Evolutionary conservation across 1,284 basidiomycete genomes (phyloP).

Genomic region (Lignosus rhinocerotis): DNA sequence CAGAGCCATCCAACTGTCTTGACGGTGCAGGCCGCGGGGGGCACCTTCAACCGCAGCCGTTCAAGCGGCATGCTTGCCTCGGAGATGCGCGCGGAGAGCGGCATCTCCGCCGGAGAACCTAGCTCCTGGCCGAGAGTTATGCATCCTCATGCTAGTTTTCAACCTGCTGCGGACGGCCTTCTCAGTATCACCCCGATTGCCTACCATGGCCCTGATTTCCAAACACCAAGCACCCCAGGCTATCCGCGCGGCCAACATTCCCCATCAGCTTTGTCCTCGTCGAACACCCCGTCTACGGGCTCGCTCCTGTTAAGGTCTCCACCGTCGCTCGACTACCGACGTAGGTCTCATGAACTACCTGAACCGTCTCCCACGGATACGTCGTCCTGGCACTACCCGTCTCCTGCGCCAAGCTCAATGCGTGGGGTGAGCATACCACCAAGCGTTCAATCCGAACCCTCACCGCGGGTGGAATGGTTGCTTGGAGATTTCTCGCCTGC

Average conservation of each 20-base stretch:
- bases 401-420: conserved; percentile 6
- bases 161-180: neutral
- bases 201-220: conserved; percentile 1
- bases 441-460: conserved; percentile 8
- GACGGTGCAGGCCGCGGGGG: conserved; percentile 10
- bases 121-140: conserved; percentile 7
- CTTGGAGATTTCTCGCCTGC: conserved; percentile 10
- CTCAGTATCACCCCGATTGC: conserved; percentile 1
- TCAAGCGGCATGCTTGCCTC: conserved; percentile 6
- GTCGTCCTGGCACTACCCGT: conserved; percentile 2
- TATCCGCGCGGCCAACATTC: conserved; percentile 4
- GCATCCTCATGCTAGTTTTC: neutral
- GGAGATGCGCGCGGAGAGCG: neutral
- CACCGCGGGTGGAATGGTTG: conserved; percentile 6
- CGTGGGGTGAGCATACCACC: conserved; percentile 7
- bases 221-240: conserved; percentile 6
- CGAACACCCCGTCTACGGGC: conserved; percentile 4
- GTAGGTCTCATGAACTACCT: neutral
- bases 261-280: neutral
- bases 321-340: neutral
- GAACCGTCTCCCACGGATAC: conserved; percentile 1
- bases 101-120: neutral
- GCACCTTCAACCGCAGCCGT: conserved; percentile 8
- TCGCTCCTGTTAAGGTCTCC: neutral
- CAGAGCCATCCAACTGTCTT: conserved; percentile 4